Evolutionary conservation across 1,284 basidiomycete genomes (phyloP).

Genomic region (Tilletiaria anomala): DNA sequence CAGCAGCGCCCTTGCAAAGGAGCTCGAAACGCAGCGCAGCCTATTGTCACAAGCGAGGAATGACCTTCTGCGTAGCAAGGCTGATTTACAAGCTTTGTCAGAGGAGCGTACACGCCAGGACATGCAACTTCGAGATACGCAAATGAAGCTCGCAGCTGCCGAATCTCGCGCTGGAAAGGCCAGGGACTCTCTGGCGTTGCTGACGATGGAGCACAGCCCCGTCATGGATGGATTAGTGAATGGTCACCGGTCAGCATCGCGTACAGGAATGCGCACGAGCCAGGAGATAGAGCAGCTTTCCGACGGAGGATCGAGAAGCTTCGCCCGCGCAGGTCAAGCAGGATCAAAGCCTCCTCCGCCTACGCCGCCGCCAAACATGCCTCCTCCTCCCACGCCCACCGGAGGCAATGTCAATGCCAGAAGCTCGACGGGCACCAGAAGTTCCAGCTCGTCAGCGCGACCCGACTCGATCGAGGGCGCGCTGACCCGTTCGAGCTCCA

Average conservation of each 20-base stretch:
- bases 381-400: constrained; percentile 49
- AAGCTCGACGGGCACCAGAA: too few species aligned
- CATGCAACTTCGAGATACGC: not conserved
- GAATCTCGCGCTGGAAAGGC: too few species aligned
- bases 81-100: not conserved
- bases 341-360: constrained; percentile 62
- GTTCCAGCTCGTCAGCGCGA: too few species aligned
- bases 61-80: not conserved
- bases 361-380: constrained; percentile 70
- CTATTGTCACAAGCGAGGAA: not conserved
- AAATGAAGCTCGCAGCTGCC: not conserved
- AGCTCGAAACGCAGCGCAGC: not conserved
- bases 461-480: too few species aligned
- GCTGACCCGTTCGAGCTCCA: constrained; percentile 27
- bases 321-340: constrained; percentile 1
- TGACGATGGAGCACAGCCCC: too few species aligned
- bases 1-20: not conserved
- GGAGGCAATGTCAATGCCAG: too few species aligned
- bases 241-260: too few species aligned
- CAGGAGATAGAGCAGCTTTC: too few species aligned
- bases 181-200: too few species aligned
- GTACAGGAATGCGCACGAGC: too few species aligned
- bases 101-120: too few species aligned
- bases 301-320: constrained; percentile 7
- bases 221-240: too few species aligned